A percentile compares a stretch with the other conserved stretches of the same genome.
These are phyloP conservation scores for Tricholoma terreum DNA, from an alignment of 768 basidiomycete species.

Conservation along the genomic window DNA sequence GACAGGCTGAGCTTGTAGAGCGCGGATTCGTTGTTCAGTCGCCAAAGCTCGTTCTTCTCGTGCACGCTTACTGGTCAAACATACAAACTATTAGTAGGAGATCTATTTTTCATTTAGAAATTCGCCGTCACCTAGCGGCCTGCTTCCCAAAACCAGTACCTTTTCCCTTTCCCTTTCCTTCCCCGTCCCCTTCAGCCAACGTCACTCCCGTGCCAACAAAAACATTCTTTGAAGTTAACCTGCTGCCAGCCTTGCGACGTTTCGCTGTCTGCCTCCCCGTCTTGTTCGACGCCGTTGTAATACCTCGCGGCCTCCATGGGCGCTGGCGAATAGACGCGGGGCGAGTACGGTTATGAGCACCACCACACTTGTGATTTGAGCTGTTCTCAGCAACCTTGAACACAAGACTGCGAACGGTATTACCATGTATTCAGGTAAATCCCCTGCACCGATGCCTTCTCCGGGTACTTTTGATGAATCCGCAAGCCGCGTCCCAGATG, in stretches of 20 bases:
- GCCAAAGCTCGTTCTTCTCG: slow-evolving; percentile 76
- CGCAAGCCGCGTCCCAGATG: slow-evolving; percentile 64
- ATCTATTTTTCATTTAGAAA: slow-evolving; percentile 7
- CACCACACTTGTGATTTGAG: slow-evolving; percentile 60
- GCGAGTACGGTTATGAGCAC: slow-evolving; percentile 63
- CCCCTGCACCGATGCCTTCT: slow-evolving; percentile 48
- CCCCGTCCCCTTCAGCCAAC: slow-evolving; percentile 43
- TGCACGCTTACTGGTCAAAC: slow-evolving; percentile 62
- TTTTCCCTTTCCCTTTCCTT: slow-evolving; percentile 28
- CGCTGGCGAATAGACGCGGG: slow-evolving; percentile 48
- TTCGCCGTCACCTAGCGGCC: slow-evolving; percentile 50
- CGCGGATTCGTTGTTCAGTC: slow-evolving; percentile 58
- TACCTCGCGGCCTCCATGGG: slow-evolving; percentile 19
- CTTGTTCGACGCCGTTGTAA: slow-evolving; percentile 47
- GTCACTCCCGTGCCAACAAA: slow-evolving; percentile 58
- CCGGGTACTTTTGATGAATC: slow-evolving; percentile 59
- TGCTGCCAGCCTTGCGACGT: slow-evolving; percentile 67
- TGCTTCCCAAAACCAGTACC: slow-evolving; percentile 71
- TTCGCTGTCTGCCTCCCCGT: slow-evolving; percentile 63
- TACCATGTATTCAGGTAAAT: slow-evolving; percentile 79
- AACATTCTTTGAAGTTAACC: slow-evolving; percentile 58
- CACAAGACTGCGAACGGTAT: slow-evolving; percentile 7
- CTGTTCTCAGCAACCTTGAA: neutral
- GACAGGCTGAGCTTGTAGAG: slow-evolving; percentile 35
- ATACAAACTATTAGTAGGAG: neutral